A percentile compares a stretch with the other conserved stretches of the same genome.
phyloP scores from a whole-genome alignment of 176 grass and related monocot species.

The Oryza glaberrima region DNA sequence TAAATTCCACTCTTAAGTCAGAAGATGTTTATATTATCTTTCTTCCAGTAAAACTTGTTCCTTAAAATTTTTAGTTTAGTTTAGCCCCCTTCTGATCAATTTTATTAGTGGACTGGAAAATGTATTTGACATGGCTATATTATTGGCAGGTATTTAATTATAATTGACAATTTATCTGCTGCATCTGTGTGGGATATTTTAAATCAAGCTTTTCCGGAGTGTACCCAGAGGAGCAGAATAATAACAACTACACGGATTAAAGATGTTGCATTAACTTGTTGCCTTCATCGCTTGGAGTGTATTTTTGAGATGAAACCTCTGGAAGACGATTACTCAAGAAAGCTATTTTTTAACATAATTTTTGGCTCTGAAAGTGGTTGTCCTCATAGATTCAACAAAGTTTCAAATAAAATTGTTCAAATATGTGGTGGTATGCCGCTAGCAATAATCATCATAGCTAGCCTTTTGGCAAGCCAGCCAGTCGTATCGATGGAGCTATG shows the following conservation, averaged over 20 bases:
- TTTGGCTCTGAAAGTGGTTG: neutral
- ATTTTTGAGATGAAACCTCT: slow-evolving; percentile 15
- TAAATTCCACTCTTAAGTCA: too few relatives aligned
- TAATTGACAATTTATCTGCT: neutral
- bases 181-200: neutral
- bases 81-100: too few relatives aligned
- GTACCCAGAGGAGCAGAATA: too few relatives aligned
- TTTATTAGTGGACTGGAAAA: too few relatives aligned
- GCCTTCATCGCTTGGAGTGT: too few relatives aligned
- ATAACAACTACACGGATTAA: too few relatives aligned
- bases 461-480: neutral
- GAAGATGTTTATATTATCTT: too few relatives aligned
- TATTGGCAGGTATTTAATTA: slow-evolving; percentile 4
- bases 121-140: neutral
- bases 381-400: neutral
- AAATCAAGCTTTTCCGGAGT: neutral
- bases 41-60: too few relatives aligned
- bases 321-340: neutral
- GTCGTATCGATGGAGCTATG: neutral
- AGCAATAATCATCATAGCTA: neutral
- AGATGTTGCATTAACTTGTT: too few relatives aligned
- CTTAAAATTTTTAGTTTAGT: too few relatives aligned
- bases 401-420: neutral
- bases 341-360: neutral
- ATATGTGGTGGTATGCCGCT: neutral